A percentile compares a stretch with the other conserved stretches of the same genome.
Evolutionary conservation across 768 basidiomycete genomes (phyloP).

Genomic region (Russula ochroleuca): DNA sequence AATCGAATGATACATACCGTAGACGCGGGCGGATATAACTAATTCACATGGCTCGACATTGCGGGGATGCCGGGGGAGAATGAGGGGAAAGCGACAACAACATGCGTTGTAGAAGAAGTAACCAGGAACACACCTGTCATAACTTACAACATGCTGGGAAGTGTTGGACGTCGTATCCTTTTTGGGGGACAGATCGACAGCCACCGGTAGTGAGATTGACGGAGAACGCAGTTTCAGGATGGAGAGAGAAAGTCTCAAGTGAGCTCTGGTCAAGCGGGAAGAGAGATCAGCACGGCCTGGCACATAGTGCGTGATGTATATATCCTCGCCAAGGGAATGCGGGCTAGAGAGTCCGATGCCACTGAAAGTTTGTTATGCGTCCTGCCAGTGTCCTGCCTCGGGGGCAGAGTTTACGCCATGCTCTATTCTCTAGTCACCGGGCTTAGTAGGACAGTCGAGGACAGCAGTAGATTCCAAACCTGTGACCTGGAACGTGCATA

Average conservation of each 20-base stretch:
- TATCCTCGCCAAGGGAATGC: background rate
- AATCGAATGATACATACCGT: background rate
- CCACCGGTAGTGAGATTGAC: background rate
- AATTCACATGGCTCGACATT: background rate
- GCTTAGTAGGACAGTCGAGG: slow-evolving; percentile 4
- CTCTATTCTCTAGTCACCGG: background rate
- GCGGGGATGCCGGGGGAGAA: background rate
- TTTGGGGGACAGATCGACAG: slow-evolving; percentile 7
- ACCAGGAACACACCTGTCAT: background rate
- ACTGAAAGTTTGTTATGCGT: background rate
- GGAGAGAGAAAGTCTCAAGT: background rate
- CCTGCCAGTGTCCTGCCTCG: too few relatives aligned
- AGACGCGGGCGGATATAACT: slow-evolving; percentile 5
- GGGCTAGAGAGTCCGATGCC: background rate
- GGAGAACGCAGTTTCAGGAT: too few relatives aligned
- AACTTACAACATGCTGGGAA: too few relatives aligned
- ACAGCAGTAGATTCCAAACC: background rate
- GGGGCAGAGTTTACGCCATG: background rate
- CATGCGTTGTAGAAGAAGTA: background rate
- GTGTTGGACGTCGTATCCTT: background rate
- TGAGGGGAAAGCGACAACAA: background rate
- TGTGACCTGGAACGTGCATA: background rate
- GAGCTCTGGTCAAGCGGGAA: background rate
- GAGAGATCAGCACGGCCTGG: background rate
- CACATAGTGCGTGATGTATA: background rate